Base-by-base conservation (phyloP, 2,329 filamentous ascomycete genomes). In the Neofusicoccum cordaticola region DNA sequence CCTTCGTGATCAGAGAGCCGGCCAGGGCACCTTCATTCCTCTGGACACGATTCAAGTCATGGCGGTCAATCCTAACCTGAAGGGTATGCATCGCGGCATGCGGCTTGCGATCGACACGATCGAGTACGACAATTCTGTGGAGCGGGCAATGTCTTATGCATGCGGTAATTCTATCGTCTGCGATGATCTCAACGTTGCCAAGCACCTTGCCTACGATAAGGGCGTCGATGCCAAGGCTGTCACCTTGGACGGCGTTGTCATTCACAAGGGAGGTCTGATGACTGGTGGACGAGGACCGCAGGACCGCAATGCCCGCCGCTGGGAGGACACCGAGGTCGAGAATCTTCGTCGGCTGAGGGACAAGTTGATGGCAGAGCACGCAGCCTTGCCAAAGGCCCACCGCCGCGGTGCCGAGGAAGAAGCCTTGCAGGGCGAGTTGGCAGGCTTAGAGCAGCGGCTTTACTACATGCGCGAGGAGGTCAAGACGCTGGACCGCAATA, bases 11-110 rank as follows among this genome's bases (percentile, higher is more conserved):
- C 92, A 97, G 74, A 88, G 92, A 64, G 89, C 91, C 62, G 86
- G 90, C 6, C 92, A 93, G 65, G 92, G 95, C 79, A 97, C 92
- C 1, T 98, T 99, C 77, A 93, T 98, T 68, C 95, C 95, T 0
- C 84, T 99, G 17, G 95, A 99, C 81, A 97, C 96, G 61, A 97
- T 99, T 76, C 96, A 98, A 73, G 93, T 97, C 74, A 93, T 92
- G 75, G 88, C 92, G 11, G 87, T 95, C 66, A 96, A 96, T 74
- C 91, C 92, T 4, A 93, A 92, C 66, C 83, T 99, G 69, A 97
- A 97, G 78, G 92, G 93, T 34, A 90, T 97, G 75, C 85, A 91
- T 63, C 90, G 91, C 44, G 92, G 91, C 51, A 88, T 88, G 77
- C 88, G 94, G 7, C 85, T 97, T 65, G 96, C 94, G 0, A 96